Base-by-base conservation (phyloP, 345 rosid genomes). In the Salix exigua region DNA sequence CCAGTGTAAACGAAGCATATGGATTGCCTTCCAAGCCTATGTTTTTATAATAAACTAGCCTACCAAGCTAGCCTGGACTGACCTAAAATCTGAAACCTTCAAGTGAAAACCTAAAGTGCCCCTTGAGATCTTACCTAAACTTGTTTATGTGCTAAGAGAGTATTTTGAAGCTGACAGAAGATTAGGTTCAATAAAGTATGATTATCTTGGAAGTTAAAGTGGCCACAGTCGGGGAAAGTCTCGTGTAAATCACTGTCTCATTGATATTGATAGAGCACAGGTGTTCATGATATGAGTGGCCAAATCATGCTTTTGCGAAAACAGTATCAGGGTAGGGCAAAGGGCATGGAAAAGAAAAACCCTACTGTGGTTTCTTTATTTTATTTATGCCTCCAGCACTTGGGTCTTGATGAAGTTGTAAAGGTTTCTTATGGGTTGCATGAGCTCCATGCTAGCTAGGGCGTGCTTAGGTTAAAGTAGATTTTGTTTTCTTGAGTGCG, bases 151-250 rank as follows among this genome's bases (percentile, higher is more conserved):
- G 46, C 14, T 23, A 19, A 63, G 21, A 13, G 44, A 69, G 18
- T 23, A 19, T 23, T 28, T 21, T 61, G 58, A 68, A 82, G 81
- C 50, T 77, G 44, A 23, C 51, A 40, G 38, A 76, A 40, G 48
- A 42, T 40, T n/a, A 35, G 5, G 37, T 35, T 35, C 5, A 77
- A 9, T 40, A 40, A 10, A 58, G 65, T 48, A 67, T 18, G 48
- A 66, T n/a, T 72, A 10, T 46, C 5, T 4, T 64, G 83, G 78
- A 9, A 0, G 83, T 75, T 76, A 70, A 85, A 75, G 71, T 19
- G 61, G 77, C 46, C 33, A 73, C 55, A 16, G 66, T 62, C 33
- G 78, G 48, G 66, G 79, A 28, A 69, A 69, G 62, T 48, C 21
- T 10, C 9, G 50, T 60, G 68, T 31, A 48, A 77, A 63, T 77